Evolutionary conservation across 2,329 filamentous ascomycete species (phyloP).

Genomic region (Diaporthe humulicola): DNA sequence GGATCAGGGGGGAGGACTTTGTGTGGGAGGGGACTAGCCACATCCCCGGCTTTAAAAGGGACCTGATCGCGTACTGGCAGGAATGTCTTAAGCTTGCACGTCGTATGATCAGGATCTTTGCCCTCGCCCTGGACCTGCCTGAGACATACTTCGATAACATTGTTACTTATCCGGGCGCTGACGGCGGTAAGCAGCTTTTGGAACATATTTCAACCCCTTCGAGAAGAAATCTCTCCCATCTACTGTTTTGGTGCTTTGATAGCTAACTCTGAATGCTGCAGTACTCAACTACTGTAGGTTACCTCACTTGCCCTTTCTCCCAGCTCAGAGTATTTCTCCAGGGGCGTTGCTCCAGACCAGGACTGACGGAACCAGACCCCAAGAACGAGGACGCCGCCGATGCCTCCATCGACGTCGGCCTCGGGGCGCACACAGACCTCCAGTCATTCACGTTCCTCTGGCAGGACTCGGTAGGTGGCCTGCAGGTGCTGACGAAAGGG

Average conservation of each 20-base stretch:
- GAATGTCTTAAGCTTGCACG: constrained; percentile 44
- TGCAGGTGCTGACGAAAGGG: constrained; percentile 57
- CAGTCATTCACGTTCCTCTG: constrained; percentile 63
- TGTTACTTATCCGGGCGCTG: constrained; percentile 41
- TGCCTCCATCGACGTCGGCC: constrained; percentile 52
- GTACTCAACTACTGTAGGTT: constrained; percentile 50
- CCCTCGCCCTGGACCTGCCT: constrained; percentile 43
- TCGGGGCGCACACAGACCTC: constrained; percentile 62
- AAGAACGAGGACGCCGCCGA: constrained; percentile 49
- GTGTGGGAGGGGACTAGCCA: constrained; percentile 44
- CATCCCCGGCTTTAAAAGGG: constrained; percentile 42
- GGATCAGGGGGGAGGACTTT: constrained; percentile 42
- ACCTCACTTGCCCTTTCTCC: too few species aligned
- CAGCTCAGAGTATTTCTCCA: too few species aligned
- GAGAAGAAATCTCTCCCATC: too few species aligned
- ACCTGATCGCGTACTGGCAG: constrained; percentile 44
- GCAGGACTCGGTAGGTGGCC: constrained; percentile 58
- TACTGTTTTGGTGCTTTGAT: too few species aligned
- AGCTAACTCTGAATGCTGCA: too few species aligned
- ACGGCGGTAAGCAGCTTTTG: too few species aligned
- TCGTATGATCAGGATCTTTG: constrained; percentile 44
- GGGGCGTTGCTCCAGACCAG: neutral
- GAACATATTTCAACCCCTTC: too few species aligned
- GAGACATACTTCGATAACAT: constrained; percentile 43
- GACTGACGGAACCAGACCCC: constrained; percentile 47